These are phyloP conservation scores for Penicillium sp. DNA, from an alignment of 2,329 filamentous ascomycete species.

Conservation along the genomic window DNA sequence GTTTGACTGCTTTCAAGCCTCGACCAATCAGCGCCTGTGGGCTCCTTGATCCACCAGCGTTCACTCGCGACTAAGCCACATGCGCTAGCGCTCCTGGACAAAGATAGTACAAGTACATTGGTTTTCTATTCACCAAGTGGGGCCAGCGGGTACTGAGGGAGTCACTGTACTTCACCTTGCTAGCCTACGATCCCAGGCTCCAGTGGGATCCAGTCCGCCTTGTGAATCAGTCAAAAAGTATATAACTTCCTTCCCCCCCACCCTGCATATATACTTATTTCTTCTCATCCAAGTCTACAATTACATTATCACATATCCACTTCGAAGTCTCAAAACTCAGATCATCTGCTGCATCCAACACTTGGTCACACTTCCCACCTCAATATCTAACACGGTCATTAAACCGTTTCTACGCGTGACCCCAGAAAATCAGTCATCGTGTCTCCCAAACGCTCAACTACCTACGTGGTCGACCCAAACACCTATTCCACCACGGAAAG, in stretches of 20 bases:
- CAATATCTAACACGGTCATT: conserved; percentile 5
- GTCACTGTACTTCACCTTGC: neutral
- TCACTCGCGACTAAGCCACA: conserved; percentile 14
- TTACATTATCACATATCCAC: neutral
- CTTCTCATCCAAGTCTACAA: neutral
- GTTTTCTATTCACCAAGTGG: neutral
- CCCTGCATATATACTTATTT: neutral
- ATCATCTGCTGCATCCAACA: neutral
- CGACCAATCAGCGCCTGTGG: conserved; percentile 13
- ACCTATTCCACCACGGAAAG: conserved; percentile 20
- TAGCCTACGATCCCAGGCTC: conserved; percentile 14
- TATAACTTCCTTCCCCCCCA: conserved; percentile 3
- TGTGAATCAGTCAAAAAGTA: conserved; percentile 4
- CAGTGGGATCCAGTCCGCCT: conserved; percentile 13
- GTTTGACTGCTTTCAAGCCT: neutral
- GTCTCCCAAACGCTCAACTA: conserved; percentile 29
- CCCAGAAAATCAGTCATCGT: conserved; percentile 26
- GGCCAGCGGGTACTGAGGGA: conserved; percentile 5
- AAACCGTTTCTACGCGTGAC: conserved; percentile 15
- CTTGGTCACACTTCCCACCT: conserved; percentile 1
- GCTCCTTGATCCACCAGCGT: neutral
- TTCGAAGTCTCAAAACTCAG: neutral
- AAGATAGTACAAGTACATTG: neutral
- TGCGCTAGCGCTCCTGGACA: neutral
- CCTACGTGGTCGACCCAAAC: conserved; percentile 22